A percentile compares a stretch with the other conserved stretches of the same genome.
phyloP scores from a whole-genome alignment of 148 eudicot species.

The Rhododendron ovatum region DNA sequence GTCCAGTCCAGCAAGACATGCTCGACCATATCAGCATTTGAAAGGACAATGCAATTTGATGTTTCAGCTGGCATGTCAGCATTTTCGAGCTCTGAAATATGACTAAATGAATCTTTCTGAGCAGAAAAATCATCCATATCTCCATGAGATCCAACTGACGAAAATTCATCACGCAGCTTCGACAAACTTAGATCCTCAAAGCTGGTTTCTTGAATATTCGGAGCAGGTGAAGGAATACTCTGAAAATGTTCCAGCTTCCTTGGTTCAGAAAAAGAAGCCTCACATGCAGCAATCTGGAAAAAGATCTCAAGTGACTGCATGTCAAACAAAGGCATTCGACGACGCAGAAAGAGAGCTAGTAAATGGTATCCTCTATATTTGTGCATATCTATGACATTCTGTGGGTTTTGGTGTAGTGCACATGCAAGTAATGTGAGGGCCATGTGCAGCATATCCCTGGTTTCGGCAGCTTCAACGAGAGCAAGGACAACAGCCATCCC shows the following conservation, averaged over 20 bases:
- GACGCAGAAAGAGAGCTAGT: slow-evolving; percentile 78
- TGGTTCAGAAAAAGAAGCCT: slow-evolving; percentile 92
- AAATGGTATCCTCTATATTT: slow-evolving; percentile 89
- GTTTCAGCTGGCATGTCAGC: slow-evolving; percentile 66
- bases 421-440: slow-evolving; percentile 85
- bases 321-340: slow-evolving; percentile 89
- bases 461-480: slow-evolving; percentile 97
- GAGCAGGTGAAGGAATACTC: slow-evolving; percentile 39
- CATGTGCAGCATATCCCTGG: slow-evolving; percentile 96
- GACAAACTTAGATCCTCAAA: slow-evolving; percentile 73
- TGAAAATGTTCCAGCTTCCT: slow-evolving; percentile 48
- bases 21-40: slow-evolving; percentile 98
- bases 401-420: slow-evolving; percentile 96
- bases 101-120: slow-evolving; percentile 80
- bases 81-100: slow-evolving; percentile 80
- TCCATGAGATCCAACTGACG: slow-evolving; percentile 79
- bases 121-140: slow-evolving; percentile 93
- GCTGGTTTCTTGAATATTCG: slow-evolving; percentile 45
- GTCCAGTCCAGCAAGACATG: slow-evolving; percentile 99
- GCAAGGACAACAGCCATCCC: slow-evolving; percentile 94
- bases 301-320: slow-evolving; percentile 94
- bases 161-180: slow-evolving; percentile 80
- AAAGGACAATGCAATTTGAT: slow-evolving; percentile 90
- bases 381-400: slow-evolving; percentile 90
- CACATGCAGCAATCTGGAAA: slow-evolving; percentile 98